Evolutionary conservation across 805 yeast genomes (phyloP).

Genomic region (Candida hispaniensis): DNA sequence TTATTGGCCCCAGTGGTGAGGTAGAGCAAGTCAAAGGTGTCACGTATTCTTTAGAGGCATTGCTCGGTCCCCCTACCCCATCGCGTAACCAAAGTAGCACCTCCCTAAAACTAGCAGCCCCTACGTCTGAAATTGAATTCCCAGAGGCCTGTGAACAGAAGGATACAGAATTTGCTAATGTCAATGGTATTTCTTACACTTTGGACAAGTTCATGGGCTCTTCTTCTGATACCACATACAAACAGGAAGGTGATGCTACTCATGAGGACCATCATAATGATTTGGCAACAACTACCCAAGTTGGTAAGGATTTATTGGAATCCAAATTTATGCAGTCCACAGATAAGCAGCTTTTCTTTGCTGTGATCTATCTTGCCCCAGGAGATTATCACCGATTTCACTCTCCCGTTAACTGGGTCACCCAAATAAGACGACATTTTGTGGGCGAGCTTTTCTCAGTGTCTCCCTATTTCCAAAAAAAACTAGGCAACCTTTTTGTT

Average conservation of each 20-base stretch:
- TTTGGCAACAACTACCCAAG: conserved; percentile 22
- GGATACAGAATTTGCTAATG: conserved; percentile 64
- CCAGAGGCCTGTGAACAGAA: conserved; percentile 34
- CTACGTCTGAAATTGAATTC: conserved; percentile 18
- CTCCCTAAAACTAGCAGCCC: conserved; percentile 17
- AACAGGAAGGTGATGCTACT: conserved; percentile 62
- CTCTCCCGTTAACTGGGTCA: conserved; percentile 94
- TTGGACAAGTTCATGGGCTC: conserved; percentile 56
- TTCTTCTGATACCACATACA: conserved; percentile 38
- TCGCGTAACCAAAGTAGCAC: conserved; percentile 2
- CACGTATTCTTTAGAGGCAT: conserved; percentile 80
- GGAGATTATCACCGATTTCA: conserved; percentile 98
- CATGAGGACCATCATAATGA: conserved; percentile 21
- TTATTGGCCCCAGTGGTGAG: conserved; percentile 53
- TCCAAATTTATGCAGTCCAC: conserved; percentile 26
- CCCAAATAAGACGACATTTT: conserved; percentile 85
- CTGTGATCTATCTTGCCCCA: conserved; percentile 92
- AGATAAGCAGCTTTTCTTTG: conserved; percentile 60
- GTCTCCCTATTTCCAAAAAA: conserved; percentile 89
- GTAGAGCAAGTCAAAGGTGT: conserved; percentile 96
- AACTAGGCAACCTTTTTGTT: conserved; percentile 77
- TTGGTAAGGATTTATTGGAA: conserved; percentile 20
- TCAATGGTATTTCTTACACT: conserved; percentile 63
- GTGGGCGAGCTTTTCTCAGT: conserved; percentile 93
- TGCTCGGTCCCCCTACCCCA: conserved; percentile 46